A percentile compares a stretch with the other conserved stretches of the same genome.
phyloP scores from a whole-genome alignment of 169 alveolate genomes.

The Eimeria necatrix region DNA sequence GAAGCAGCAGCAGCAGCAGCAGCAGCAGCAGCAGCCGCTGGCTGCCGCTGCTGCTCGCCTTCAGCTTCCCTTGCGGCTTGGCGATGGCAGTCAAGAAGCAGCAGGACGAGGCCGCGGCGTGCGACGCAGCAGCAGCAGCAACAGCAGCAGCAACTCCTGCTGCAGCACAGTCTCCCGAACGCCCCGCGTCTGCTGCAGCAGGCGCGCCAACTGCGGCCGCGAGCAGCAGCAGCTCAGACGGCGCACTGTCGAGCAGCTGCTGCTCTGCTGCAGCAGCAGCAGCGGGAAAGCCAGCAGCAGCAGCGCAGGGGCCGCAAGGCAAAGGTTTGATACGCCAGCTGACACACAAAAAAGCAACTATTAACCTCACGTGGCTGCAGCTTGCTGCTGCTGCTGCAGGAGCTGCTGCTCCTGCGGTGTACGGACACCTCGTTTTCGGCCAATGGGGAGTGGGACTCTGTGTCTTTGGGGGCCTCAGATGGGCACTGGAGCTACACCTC shows the following conservation, averaged over 20 bases:
- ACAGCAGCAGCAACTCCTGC: constrained; percentile 17
- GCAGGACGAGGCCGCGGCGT: neutral
- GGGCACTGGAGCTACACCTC: constrained; percentile 86
- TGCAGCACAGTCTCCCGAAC: neutral
- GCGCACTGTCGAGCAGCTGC: neutral
- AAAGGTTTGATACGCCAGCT: constrained; percentile 37
- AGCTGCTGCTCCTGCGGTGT: constrained; percentile 86
- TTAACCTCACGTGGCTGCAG: constrained; percentile 2
- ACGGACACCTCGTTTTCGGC: constrained; percentile 84
- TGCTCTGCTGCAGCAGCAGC: constrained; percentile 32
- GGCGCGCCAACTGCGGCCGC: constrained; percentile 11
- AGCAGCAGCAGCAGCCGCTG: constrained; percentile 25
- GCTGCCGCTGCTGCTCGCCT: constrained; percentile 53
- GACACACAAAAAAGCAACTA: constrained; percentile 25
- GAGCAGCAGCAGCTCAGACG: constrained; percentile 19
- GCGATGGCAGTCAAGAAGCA: constrained; percentile 38
- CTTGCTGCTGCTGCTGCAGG: constrained; percentile 78
- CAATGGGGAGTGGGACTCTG: constrained; percentile 86
- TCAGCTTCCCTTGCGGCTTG: constrained; percentile 33
- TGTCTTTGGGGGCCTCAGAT: constrained; percentile 86
- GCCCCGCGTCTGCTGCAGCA: constrained; percentile 14
- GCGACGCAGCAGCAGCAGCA: constrained; percentile 5
- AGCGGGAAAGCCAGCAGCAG: neutral
- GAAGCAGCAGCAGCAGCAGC: neutral
- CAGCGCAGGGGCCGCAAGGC: constrained; percentile 42